These are phyloP conservation scores for Sporothrix protearum DNA, from an alignment of 2,329 filamentous ascomycete genomes.

Conservation along the genomic window DNA sequence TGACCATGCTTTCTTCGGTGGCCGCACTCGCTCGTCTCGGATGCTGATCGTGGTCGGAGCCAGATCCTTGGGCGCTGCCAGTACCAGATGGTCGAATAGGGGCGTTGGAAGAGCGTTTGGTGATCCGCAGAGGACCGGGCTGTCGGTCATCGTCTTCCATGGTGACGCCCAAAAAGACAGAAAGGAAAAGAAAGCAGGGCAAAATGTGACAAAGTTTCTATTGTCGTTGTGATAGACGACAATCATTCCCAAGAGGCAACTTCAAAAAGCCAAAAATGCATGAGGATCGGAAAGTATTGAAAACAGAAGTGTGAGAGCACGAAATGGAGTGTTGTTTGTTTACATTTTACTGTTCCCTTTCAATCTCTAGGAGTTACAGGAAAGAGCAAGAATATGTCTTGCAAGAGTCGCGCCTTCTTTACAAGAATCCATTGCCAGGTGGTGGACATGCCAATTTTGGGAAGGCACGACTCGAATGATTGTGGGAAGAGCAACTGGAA, in stretches of 20 bases:
- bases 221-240: neutral
- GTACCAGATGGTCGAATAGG: neutral
- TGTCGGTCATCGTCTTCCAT: slow-evolving; percentile 2
- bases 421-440: too few relatives aligned
- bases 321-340: neutral
- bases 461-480: too few relatives aligned
- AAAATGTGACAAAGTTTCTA: neutral
- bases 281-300: neutral
- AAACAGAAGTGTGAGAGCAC: too few relatives aligned
- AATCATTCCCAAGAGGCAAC: neutral
- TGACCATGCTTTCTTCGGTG: slow-evolving; percentile 33
- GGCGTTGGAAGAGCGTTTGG: slow-evolving; percentile 22
- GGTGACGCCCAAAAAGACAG: neutral
- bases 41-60: neutral
- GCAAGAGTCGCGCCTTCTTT: neutral
- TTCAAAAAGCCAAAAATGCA: neutral
- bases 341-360: neutral
- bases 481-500: too few relatives aligned
- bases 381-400: neutral
- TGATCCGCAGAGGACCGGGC: slow-evolving; percentile 28
- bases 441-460: too few relatives aligned
- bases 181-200: neutral
- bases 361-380: neutral
- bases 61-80: neutral
- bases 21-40: slow-evolving; percentile 27